Evolutionary conservation across 768 basidiomycete genomes (phyloP).

Genomic region (Melanogaster broomeanus): DNA sequence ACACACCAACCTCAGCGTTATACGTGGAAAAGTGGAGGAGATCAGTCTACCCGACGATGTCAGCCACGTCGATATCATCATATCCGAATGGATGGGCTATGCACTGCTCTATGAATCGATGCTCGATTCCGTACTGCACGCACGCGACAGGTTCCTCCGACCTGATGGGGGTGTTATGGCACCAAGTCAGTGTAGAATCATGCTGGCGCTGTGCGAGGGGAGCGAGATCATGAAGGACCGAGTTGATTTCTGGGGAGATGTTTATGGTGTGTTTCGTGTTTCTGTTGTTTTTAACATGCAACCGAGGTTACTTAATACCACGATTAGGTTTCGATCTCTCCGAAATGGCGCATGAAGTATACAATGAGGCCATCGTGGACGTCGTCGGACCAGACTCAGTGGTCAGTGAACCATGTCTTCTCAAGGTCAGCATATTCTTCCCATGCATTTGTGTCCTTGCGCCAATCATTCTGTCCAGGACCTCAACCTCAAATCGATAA

Average conservation of each 20-base stretch:
- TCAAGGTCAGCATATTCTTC: constrained; percentile 56
- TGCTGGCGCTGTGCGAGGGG: constrained; percentile 81
- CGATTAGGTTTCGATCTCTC: constrained; percentile 82
- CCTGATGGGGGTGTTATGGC: constrained; percentile 79
- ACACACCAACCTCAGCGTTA: constrained; percentile 49
- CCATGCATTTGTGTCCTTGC: no score
- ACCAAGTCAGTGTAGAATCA: constrained; percentile 86
- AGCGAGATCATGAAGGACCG: constrained; percentile 77
- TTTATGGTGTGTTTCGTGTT: constrained; percentile 78
- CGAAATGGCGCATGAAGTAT: constrained; percentile 73
- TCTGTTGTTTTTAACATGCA: no score
- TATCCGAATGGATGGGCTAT: constrained; percentile 99
- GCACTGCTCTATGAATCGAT: constrained; percentile 93
- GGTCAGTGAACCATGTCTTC: constrained; percentile 57
- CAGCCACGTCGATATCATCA: constrained; percentile 86
- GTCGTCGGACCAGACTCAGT: constrained; percentile 67
- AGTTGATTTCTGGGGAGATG: constrained; percentile 85
- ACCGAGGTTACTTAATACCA: not conserved
- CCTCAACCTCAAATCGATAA: constrained; percentile 65
- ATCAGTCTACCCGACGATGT: constrained; percentile 72
- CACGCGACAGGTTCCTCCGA: constrained; percentile 83
- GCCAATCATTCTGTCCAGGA: constrained; percentile 56
- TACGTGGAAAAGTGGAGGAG: constrained; percentile 90
- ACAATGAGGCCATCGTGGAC: constrained; percentile 84
- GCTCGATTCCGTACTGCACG: constrained; percentile 92